phyloP scores from a whole-genome alignment of 2,329 filamentous ascomycete genomes.

The Venturia nashicola region DNA sequence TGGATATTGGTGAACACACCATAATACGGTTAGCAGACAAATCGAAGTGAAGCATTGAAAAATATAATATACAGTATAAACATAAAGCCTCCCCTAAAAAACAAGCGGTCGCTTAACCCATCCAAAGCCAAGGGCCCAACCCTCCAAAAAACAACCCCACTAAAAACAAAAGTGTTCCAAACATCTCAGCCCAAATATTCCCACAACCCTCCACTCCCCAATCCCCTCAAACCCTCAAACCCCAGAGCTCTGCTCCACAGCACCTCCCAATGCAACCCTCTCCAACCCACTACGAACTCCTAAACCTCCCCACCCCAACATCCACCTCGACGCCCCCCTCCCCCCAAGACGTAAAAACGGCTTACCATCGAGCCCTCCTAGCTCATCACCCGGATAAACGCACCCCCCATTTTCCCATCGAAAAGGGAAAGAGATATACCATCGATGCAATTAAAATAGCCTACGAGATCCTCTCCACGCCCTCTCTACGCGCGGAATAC shows the following conservation, averaged over 20 bases:
- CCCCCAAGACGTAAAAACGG: slow-evolving; percentile 34
- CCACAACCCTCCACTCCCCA: no score
- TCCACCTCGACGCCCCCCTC: background rate
- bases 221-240: no score
- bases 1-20: no score
- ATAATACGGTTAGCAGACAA: no score
- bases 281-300: slow-evolving; percentile 25
- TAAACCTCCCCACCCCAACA: slow-evolving; percentile 21
- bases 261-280: slow-evolving; percentile 1
- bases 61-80: no score
- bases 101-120: no score
- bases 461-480: slow-evolving; percentile 40
- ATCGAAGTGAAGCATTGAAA: no score
- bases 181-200: no score
- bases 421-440: slow-evolving; percentile 19
- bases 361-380: slow-evolving; percentile 46
- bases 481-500: slow-evolving; percentile 33
- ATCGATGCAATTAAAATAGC: slow-evolving; percentile 49
- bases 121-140: no score
- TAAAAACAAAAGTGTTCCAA: no score
- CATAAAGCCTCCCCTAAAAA: no score
- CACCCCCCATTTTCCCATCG: background rate
- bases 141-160: no score
- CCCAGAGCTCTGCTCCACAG: background rate
- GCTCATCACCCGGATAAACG: slow-evolving; percentile 47